Conservation (phyloP, 805 yeast genomes). For the Candida nemodendra region DNA sequence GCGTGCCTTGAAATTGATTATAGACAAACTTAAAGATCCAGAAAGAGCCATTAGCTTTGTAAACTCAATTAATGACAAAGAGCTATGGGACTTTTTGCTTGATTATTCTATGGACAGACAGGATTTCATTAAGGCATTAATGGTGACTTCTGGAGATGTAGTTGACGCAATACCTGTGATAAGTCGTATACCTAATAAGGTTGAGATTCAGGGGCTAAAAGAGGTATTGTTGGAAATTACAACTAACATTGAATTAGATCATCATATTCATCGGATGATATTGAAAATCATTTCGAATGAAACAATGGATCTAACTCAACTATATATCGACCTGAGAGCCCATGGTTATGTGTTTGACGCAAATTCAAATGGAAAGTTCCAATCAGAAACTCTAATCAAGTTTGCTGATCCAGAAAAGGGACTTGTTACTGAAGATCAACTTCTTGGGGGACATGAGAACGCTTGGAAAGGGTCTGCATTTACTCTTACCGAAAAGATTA, state of each 20-base stretch:
- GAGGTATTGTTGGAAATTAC: constrained; percentile 60
- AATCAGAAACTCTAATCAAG: constrained; percentile 21
- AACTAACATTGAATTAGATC: constrained; percentile 56
- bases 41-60: constrained; percentile 80
- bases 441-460: constrained; percentile 27
- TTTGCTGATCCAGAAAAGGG: constrained; percentile 12
- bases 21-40: constrained; percentile 77
- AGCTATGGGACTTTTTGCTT: constrained; percentile 77
- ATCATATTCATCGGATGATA: constrained; percentile 54
- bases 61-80: constrained; percentile 59
- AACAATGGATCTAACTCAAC: constrained; percentile 37
- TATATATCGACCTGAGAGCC: constrained; percentile 29
- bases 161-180: constrained; percentile 71
- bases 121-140: constrained; percentile 68
- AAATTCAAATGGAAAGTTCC: constrained; percentile 9
- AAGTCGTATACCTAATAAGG: constrained; percentile 57
- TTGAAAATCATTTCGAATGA: constrained; percentile 54
- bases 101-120: constrained; percentile 72
- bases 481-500: constrained; percentile 30
- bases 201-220: constrained; percentile 65
- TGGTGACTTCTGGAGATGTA: constrained; percentile 64
- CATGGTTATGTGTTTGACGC: constrained; percentile 35
- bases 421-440: constrained; percentile 31
- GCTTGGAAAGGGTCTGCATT: constrained; percentile 30
- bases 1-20: constrained; percentile 73